These are phyloP conservation scores for Bacidia rubella DNA, from an alignment of 495 filamentous ascomycete genomes.

Conservation along the genomic window DNA sequence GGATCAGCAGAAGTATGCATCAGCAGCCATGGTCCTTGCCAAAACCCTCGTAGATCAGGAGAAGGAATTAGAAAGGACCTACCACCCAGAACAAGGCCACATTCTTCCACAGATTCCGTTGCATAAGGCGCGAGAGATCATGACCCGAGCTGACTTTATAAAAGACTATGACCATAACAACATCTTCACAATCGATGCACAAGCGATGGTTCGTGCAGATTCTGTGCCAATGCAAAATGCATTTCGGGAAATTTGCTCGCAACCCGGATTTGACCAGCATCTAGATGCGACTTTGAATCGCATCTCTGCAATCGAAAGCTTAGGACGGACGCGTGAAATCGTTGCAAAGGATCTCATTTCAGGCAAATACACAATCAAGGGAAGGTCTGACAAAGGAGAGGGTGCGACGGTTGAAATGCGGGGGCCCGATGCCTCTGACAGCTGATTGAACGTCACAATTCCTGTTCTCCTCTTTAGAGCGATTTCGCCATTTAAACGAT, in stretches of 20 bases:
- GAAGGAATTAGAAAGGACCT: conserved; percentile 41
- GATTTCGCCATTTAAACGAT: too few species aligned
- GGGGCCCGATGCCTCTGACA: neutral
- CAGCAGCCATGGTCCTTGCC: conserved; percentile 87
- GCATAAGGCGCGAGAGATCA: conserved; percentile 75
- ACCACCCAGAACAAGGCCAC: conserved; percentile 54
- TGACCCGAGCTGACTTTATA: conserved; percentile 94
- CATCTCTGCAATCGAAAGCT: conserved; percentile 79
- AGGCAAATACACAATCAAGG: conserved; percentile 60
- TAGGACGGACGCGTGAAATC: conserved; percentile 81
- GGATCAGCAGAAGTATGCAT: conserved; percentile 94
- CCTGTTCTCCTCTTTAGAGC: too few species aligned
- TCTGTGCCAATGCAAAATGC: conserved; percentile 93
- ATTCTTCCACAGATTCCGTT: conserved; percentile 70
- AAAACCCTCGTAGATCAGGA: conserved; percentile 75
- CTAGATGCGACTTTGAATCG: conserved; percentile 70
- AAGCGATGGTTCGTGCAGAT: conserved; percentile 80
- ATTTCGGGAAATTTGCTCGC: conserved; percentile 63
- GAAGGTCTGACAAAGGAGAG: conserved; percentile 11
- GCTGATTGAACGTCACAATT: neutral
- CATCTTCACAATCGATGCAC: conserved; percentile 84
- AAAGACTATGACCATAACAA: conserved; percentile 85
- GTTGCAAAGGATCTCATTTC: conserved; percentile 72
- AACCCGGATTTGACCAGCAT: conserved; percentile 64
- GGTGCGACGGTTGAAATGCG: conserved; percentile 7